Evolutionary conservation across 345 rosid genomes (phyloP).

Genomic region (Salix arbutifolia): DNA sequence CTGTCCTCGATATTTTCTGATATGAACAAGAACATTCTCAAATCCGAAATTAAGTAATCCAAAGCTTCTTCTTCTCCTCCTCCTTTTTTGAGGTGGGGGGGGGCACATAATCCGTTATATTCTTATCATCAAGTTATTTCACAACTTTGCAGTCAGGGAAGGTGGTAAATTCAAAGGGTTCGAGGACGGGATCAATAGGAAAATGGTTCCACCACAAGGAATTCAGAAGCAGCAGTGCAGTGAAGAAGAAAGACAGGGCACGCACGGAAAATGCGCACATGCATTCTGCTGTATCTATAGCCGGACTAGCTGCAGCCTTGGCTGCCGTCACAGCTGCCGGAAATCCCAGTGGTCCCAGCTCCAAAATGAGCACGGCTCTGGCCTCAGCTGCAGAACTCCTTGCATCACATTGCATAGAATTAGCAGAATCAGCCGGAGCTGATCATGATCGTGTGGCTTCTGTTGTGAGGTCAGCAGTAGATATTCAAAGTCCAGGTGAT

Average conservation of each 20-base stretch:
- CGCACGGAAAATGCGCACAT: slow-evolving; percentile 70
- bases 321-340: slow-evolving; percentile 74
- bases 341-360: slow-evolving; percentile 35
- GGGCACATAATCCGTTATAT: not conserved
- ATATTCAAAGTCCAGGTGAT: slow-evolving; percentile 75
- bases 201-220: slow-evolving; percentile 87
- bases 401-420: slow-evolving; percentile 84
- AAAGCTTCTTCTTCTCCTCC: not conserved
- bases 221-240: slow-evolving; percentile 25
- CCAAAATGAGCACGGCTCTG: slow-evolving; percentile 68
- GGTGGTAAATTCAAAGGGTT: slow-evolving; percentile 41
- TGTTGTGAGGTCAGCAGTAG: slow-evolving; percentile 74
- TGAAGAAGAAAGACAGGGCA: slow-evolving; percentile 73
- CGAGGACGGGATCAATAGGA: slow-evolving; percentile 57
- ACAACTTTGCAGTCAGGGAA: slow-evolving; percentile 42
- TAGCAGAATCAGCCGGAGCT: slow-evolving; percentile 77
- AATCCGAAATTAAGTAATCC: not conserved
- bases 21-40: not conserved
- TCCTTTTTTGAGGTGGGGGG: not conserved
- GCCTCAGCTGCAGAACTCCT: slow-evolving; percentile 86
- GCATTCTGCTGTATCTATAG: slow-evolving; percentile 79
- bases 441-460: slow-evolving; percentile 64
- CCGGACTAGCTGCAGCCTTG: slow-evolving; percentile 89
- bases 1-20: not conserved
- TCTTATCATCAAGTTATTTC: not conserved